These are phyloP conservation scores for Wickerhamiella infanticola DNA, from an alignment of 1,139 yeast species.

Conservation along the genomic window DNA sequence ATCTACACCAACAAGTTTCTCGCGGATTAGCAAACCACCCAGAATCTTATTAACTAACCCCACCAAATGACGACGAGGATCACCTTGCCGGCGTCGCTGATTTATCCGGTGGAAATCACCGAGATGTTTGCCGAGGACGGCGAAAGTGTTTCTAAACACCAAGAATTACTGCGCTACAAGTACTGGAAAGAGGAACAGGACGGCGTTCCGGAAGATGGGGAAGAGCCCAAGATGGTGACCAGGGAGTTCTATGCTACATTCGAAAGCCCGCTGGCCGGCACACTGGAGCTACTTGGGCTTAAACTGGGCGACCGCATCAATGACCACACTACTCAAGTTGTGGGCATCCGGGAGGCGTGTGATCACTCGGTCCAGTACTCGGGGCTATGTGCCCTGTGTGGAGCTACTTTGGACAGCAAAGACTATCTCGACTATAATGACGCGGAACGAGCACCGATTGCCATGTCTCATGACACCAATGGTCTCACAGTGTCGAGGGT, in stretches of 20 bases:
- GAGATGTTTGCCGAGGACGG: slow-evolving; percentile 35
- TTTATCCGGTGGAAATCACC: slow-evolving; percentile 55
- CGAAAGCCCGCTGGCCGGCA: slow-evolving; percentile 76
- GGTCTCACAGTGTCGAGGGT: slow-evolving; percentile 68
- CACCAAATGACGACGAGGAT: slow-evolving; percentile 10
- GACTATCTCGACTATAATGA: slow-evolving; percentile 65
- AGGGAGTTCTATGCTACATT: slow-evolving; percentile 35
- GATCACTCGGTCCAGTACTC: slow-evolving; percentile 92
- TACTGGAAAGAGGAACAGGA: slow-evolving; percentile 40
- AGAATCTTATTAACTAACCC: not conserved
- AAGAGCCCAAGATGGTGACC: slow-evolving; percentile 16
- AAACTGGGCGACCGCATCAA: slow-evolving; percentile 44
- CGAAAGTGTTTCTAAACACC: slow-evolving; percentile 35
- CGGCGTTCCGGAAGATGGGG: slow-evolving; percentile 26
- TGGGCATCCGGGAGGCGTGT: slow-evolving; percentile 64
- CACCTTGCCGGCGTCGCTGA: slow-evolving; percentile 40
- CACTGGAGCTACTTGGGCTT: slow-evolving; percentile 36
- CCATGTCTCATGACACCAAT: slow-evolving; percentile 84
- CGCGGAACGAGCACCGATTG: slow-evolving; percentile 64
- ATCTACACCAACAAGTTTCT: too few species aligned
- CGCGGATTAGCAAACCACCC: not conserved
- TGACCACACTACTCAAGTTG: slow-evolving; percentile 33
- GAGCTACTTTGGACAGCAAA: slow-evolving; percentile 60
- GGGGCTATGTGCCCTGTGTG: slow-evolving; percentile 91
- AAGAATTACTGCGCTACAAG: slow-evolving; percentile 43